These are phyloP conservation scores for Stemphylium lycopersici DNA, from an alignment of 2,329 filamentous ascomycete species.

Conservation along the genomic window DNA sequence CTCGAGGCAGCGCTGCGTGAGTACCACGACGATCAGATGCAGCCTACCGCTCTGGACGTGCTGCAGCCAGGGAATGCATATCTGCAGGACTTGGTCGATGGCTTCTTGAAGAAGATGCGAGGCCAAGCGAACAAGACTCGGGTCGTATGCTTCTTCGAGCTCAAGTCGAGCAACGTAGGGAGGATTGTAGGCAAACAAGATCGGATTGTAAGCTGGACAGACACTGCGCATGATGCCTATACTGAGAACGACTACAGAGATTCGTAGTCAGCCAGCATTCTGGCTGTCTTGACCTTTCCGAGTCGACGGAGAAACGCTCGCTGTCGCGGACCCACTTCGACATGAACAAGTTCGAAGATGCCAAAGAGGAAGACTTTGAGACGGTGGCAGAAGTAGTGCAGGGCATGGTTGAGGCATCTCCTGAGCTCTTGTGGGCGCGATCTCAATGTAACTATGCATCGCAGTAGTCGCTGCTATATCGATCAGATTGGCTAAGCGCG, in stretches of 20 bases:
- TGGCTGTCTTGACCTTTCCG: constrained; percentile 31
- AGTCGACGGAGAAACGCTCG: constrained; percentile 23
- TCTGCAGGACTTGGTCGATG: constrained; percentile 30
- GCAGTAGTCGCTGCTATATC: background rate
- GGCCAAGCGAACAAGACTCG: constrained; percentile 22
- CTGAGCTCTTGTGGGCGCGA: constrained; percentile 15
- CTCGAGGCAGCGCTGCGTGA: constrained; percentile 29
- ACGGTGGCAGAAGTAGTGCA: constrained; percentile 24
- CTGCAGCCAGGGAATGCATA: constrained; percentile 31
- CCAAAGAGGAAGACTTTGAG: constrained; percentile 30
- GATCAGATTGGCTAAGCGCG: too few relatives aligned
- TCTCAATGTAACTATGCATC: constrained; percentile 23
- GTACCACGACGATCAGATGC: constrained; percentile 25
- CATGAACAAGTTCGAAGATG: constrained; percentile 33
- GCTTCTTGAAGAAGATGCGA: constrained; percentile 22
- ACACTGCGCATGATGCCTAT: too few relatives aligned
- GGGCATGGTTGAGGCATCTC: constrained; percentile 20
- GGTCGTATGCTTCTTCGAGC: constrained; percentile 33
- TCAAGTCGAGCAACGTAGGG: constrained; percentile 34
- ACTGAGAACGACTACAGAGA: constrained; percentile 13
- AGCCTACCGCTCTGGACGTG: constrained; percentile 23
- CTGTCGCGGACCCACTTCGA: constrained; percentile 31
- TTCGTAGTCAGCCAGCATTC: constrained; percentile 29
- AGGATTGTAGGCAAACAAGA: constrained; percentile 31
- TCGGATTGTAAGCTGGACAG: constrained; percentile 26